Percentiles rank a stretch among this genome's conserved stretches.
Conservation (phyloP, 805 yeast genomes). For the Metschnikowia lunata region DNA sequence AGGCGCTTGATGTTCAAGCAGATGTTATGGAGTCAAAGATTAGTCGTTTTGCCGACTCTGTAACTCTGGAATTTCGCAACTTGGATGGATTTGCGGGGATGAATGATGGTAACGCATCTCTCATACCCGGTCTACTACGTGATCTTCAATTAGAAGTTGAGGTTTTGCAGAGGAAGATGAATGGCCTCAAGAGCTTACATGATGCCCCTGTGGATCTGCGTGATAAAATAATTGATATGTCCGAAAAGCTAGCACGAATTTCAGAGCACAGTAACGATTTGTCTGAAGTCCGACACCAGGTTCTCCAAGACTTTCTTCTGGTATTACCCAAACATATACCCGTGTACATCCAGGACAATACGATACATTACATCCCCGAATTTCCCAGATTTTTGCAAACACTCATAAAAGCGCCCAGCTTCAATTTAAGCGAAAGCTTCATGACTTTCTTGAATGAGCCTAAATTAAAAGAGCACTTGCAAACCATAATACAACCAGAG, state of each 20-base stretch:
- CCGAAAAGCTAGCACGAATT: constrained; percentile 15
- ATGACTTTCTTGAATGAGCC: too few species aligned
- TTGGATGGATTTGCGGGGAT: constrained; percentile 13
- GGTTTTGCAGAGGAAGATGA: constrained; percentile 11
- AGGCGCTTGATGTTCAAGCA: constrained; percentile 17
- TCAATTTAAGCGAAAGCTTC: constrained; percentile 4
- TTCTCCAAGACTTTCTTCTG: constrained; percentile 19
- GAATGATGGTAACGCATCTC: constrained; percentile 2
- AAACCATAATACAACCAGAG: too few species aligned
- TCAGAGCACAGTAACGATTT: constrained; percentile 12
- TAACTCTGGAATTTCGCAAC: constrained; percentile 17
- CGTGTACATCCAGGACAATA: constrained; percentile 27
- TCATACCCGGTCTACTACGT: constrained; percentile 5
- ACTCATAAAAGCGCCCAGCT: constrained; percentile 27
- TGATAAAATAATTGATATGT: constrained; percentile 15
- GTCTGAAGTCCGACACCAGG: constrained; percentile 14
- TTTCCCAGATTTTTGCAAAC: constrained; percentile 32
- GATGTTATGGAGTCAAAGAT: constrained; percentile 18
- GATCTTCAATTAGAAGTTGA: constrained; percentile 14
- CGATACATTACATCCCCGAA: constrained; percentile 37
- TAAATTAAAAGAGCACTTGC: too few species aligned
- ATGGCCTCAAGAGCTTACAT: constrained; percentile 6
- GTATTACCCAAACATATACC: constrained; percentile 31
- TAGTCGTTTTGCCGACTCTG: constrained; percentile 11
- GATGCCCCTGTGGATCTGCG: constrained; percentile 15